Evolutionary conservation across 768 basidiomycete genomes (phyloP).

Genomic region (Amylocystis lapponica): DNA sequence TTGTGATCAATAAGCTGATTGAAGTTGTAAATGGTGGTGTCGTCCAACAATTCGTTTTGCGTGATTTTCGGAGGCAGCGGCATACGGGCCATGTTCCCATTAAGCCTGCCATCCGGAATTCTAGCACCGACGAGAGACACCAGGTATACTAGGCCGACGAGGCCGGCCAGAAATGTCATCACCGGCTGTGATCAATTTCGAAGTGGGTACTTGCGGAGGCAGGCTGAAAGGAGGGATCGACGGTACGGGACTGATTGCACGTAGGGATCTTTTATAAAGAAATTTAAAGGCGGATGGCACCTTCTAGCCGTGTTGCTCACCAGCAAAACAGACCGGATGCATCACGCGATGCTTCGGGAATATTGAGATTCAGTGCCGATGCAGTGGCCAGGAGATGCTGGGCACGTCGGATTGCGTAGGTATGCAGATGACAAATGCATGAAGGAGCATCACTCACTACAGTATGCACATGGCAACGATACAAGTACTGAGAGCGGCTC

Average conservation of each 20-base stretch:
- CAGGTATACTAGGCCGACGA: constrained; percentile 2
- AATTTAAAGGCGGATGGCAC: not conserved
- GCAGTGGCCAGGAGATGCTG: not conserved
- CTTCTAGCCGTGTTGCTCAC: not conserved
- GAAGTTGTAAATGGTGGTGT: constrained; percentile 43
- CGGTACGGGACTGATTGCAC: not conserved
- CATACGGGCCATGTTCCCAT: constrained; percentile 17
- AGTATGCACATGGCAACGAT: too few species aligned
- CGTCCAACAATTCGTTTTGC: constrained; percentile 8
- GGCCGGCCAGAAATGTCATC: constrained; percentile 6
- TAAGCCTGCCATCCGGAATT: constrained; percentile 16
- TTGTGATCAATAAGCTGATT: constrained; percentile 49
- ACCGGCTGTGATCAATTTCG: not conserved
- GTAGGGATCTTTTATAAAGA: not conserved
- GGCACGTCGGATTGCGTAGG: not conserved
- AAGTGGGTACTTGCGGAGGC: too few species aligned
- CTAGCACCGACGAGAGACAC: constrained; percentile 9
- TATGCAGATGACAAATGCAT: too few species aligned
- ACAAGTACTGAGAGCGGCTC: too few species aligned
- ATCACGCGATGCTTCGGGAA: not conserved
- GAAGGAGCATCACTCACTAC: too few species aligned
- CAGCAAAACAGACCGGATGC: not conserved
- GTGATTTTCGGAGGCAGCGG: constrained; percentile 17
- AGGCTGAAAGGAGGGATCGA: not conserved
- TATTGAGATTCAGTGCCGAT: not conserved